phyloP scores from a whole-genome alignment of 192 early-diverging fungal species.

The Glomus cerebriforme region DNA sequence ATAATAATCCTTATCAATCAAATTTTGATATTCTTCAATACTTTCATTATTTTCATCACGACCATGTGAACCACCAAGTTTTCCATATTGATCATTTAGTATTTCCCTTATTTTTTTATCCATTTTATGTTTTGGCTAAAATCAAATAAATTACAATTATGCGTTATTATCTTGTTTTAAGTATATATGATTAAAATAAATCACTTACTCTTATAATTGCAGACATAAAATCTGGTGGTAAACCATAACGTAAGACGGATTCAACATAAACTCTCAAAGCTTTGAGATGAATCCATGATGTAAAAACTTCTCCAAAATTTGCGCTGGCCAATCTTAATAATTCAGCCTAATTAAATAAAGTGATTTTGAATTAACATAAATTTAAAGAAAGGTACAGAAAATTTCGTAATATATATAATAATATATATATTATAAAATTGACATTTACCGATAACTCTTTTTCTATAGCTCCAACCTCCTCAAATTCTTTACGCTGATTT shows the following conservation, averaged over 20 bases:
- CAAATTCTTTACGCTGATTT: conserved; percentile 77
- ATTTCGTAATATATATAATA: background rate
- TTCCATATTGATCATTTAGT: conserved; percentile 78
- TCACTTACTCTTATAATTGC: conserved; percentile 67
- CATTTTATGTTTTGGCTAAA: conserved; percentile 73
- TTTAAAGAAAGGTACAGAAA: background rate
- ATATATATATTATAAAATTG: background rate
- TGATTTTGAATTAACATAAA: conserved; percentile 30
- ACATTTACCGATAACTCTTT: conserved; percentile 62
- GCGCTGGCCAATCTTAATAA: conserved; percentile 86
- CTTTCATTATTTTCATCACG: conserved; percentile 64
- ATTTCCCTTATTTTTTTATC: conserved; percentile 80
- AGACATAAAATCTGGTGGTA: conserved; percentile 91
- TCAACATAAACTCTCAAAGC: conserved; percentile 95
- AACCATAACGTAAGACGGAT: conserved; percentile 93
- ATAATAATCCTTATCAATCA: conserved; percentile 88
- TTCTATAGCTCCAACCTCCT: conserved; percentile 53
- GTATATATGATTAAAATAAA: background rate
- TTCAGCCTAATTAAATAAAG: conserved; percentile 45
- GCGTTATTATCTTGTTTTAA: background rate
- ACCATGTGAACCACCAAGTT: conserved; percentile 73
- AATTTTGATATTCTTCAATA: conserved; percentile 82
- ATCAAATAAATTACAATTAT: conserved; percentile 33
- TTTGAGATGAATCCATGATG: conserved; percentile 95
- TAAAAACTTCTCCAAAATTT: conserved; percentile 92